A percentile compares a stretch with the other conserved stretches of the same genome.
Evolutionary conservation across 73 alveolate species (phyloP).

Genomic region (Uronychia setigera): DNA sequence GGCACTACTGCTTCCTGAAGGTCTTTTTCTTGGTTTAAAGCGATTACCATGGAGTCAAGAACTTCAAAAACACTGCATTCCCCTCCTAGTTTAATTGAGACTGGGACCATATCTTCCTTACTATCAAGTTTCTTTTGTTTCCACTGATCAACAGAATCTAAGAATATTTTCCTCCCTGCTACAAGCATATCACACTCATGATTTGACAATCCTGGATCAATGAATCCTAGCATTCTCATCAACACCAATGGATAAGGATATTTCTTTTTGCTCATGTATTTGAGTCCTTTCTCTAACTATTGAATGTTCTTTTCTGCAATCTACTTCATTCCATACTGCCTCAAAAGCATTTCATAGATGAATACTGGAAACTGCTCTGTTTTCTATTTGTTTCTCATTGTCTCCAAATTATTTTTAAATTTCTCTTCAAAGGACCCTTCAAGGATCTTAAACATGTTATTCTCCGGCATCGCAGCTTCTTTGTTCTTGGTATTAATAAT

Average conservation of each 20-base stretch:
- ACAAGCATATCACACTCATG: conserved; percentile 17
- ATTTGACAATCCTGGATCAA: neutral
- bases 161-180: conserved; percentile 1
- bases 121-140: conserved; percentile 16
- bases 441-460: conserved; percentile 2
- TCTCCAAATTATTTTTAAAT: neutral
- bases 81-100: conserved; percentile 10
- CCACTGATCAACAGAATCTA: conserved; percentile 10
- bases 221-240: conserved; percentile 10
- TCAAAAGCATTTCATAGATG: neutral
- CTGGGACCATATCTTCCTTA: conserved; percentile 8
- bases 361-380: neutral
- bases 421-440: conserved; percentile 19
- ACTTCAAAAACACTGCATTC: conserved; percentile 11
- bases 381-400: neutral
- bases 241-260: conserved; percentile 10
- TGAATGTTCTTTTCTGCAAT: conserved; percentile 25
- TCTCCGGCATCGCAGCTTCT: conserved; percentile 25
- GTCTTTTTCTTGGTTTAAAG: conserved; percentile 2
- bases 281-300: neutral
- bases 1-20: neutral
- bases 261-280: neutral
- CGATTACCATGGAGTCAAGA: conserved; percentile 3
- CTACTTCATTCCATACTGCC: conserved; percentile 20
- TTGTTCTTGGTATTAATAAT: neutral